Evolutionary conservation across 2,329 filamentous ascomycete genomes (phyloP), one percentile per base, ranked within the genome.

Genomic region (Penicillium hesseltinei): DNA sequence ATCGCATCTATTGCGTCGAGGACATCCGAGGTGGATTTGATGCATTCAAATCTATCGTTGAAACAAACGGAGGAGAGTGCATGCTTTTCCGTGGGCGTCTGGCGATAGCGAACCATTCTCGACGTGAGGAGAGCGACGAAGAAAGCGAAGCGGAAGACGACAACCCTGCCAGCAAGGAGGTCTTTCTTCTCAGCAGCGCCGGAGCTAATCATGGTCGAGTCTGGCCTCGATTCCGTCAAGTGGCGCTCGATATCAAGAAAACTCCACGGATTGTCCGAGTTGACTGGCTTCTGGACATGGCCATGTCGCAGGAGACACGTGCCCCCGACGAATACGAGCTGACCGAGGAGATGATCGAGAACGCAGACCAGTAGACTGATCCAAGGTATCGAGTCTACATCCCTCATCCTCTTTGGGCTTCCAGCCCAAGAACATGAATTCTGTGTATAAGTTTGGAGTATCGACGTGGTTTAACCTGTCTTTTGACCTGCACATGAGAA

Each of bases 281-380:
- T 3, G 92, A 99, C 71, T 99, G 94, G 94, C 74, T 99, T 66
- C 78, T 99, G 56, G 88, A 92, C 69, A 87, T 92, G 58, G 91
- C 91, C 5, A 93, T 99, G 90, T 86, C 85, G 67, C 94, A 99
- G 76, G 82, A 91, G 73, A 78, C 94, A 61, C 80, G 80, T n/a
- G 88, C 86, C 73, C 80, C 86, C 56, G 77, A 86, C 40, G 83
- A 81, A 64, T 91, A 90, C 69, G 75, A 77, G 63, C 52, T 77
- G 59, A 67, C 59, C 19, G 73, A 75, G 46, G 69, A 69, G 4
- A 70, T 69, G 63, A 54, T 68, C 36, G 56, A 58, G 21, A 59
- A 64, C 8, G 57, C 27, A n/a, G 62, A 63, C 10, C 66, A 69
- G 35, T 67, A 66, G 59, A 33, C 21, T 47, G n/a, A 38, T 35